These are phyloP conservation scores for Crithidia fasciculata DNA, from an alignment of 208 protist species.

Conservation along the genomic window DNA sequence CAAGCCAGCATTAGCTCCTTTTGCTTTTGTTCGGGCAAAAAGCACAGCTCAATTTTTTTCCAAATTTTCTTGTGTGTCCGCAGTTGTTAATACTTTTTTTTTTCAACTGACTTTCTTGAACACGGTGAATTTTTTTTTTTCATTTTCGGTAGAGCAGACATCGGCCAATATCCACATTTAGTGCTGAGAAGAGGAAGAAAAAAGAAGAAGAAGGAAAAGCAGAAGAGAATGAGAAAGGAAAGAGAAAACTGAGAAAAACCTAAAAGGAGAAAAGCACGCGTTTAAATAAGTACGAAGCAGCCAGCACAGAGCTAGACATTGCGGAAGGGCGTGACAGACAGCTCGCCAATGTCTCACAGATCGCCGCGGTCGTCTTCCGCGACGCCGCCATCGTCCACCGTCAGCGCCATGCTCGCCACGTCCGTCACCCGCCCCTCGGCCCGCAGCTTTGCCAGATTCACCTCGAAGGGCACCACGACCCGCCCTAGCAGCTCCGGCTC, in stretches of 20 bases:
- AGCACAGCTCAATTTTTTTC: too few relatives aligned
- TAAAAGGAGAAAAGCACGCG: not conserved
- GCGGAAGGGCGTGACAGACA: too few relatives aligned
- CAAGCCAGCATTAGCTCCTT: too few relatives aligned
- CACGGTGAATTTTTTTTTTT: too few relatives aligned
- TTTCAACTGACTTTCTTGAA: not conserved
- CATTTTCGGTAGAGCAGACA: not conserved
- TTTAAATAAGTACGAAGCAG: too few relatives aligned
- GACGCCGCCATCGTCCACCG: constrained; percentile 5
- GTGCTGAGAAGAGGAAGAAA: constrained; percentile 19
- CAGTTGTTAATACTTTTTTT: not conserved
- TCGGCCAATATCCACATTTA: not conserved
- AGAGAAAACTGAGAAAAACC: not conserved
- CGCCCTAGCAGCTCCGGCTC: constrained; percentile 63
- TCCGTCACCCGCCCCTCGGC: constrained; percentile 14
- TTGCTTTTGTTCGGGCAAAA: too few relatives aligned
- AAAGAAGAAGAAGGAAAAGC: constrained; percentile 7
- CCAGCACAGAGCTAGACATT: too few relatives aligned
- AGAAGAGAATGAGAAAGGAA: not conserved
- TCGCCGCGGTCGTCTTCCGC: not conserved
- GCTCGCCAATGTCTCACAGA: not conserved
- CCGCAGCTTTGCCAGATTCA: constrained; percentile 27
- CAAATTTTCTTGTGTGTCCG: too few relatives aligned
- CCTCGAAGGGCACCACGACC: constrained; percentile 64
- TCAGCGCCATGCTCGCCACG: constrained; percentile 4